These are phyloP conservation scores for Boletellus sp. DNA, from an alignment of 1,284 basidiomycete genomes.

Conservation along the genomic window DNA sequence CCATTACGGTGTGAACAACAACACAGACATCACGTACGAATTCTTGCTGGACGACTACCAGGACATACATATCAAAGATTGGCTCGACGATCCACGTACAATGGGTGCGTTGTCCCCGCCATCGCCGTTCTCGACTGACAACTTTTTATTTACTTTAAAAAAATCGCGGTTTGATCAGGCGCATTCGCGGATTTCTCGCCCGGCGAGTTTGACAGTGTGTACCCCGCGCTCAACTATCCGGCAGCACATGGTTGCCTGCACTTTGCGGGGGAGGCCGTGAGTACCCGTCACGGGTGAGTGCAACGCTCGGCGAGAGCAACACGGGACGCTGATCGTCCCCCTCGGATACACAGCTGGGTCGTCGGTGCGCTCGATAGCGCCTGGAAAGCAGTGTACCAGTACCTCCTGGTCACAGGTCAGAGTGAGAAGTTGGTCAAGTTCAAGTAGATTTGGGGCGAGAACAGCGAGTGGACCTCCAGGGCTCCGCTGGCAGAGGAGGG, in stretches of 20 bases:
- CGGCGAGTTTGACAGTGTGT: constrained; percentile 17
- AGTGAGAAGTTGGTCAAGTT: constrained; percentile 9
- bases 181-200: constrained; percentile 17
- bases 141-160: no score
- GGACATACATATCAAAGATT: constrained; percentile 13
- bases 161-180: constrained; percentile 14
- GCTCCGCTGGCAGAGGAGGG: not conserved
- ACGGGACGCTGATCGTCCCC: not conserved
- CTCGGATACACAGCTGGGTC: constrained; percentile 12
- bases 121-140: not conserved
- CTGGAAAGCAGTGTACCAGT: constrained; percentile 24
- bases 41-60: constrained; percentile 6
- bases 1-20: constrained; percentile 10
- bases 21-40: constrained; percentile 15
- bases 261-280: constrained; percentile 21
- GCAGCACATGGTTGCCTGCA: constrained; percentile 15
- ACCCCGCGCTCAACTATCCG: constrained; percentile 12
- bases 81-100: constrained; percentile 5
- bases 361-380: constrained; percentile 24
- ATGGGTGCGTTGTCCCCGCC: constrained; percentile 10
- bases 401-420: constrained; percentile 18
- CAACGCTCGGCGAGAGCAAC: not conserved
- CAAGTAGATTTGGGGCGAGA: constrained; percentile 18
- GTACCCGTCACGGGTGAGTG: constrained; percentile 23
- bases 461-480: constrained; percentile 15